Percentiles rank a stretch among this genome's conserved stretches.
These are phyloP conservation scores for Aspergillus floridensis DNA, from an alignment of 2,329 filamentous ascomycete species.

Conservation along the genomic window DNA sequence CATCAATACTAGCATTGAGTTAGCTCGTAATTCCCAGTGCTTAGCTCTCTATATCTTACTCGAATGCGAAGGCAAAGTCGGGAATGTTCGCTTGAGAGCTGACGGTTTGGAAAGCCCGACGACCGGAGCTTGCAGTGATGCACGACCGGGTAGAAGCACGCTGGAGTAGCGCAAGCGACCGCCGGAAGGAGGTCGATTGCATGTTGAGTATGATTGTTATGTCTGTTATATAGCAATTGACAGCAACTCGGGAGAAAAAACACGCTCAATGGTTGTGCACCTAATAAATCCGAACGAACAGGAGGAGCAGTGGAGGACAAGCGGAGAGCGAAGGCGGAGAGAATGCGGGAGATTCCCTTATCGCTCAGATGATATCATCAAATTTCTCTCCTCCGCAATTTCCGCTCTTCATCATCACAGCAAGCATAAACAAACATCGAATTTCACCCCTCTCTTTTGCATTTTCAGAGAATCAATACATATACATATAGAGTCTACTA, in stretches of 20 bases:
- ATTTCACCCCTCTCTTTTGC: not conserved
- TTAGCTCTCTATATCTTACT: constrained; percentile 34
- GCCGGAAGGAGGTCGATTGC: constrained; percentile 25
- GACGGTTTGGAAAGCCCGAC: constrained; percentile 30
- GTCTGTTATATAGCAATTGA: not conserved
- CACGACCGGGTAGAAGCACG: constrained; percentile 20
- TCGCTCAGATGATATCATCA: not conserved
- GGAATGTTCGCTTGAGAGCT: constrained; percentile 29
- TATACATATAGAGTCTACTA: not conserved
- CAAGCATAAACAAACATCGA: not conserved
- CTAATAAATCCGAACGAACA: not conserved
- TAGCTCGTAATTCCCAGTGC: not conserved
- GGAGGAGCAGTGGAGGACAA: not conserved
- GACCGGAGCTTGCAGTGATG: constrained; percentile 15
- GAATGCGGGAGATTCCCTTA: not conserved
- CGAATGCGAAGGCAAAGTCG: constrained; percentile 47
- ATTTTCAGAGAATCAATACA: not conserved
- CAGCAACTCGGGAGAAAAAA: not conserved
- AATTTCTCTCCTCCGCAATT: not conserved
- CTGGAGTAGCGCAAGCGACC: constrained; percentile 29
- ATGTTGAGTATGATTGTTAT: constrained; percentile 16
- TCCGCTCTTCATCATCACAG: not conserved
- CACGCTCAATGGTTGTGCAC: not conserved
- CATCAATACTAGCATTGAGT: constrained; percentile 67
- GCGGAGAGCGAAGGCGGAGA: not conserved